phyloP scores from a whole-genome alignment of 805 yeast genomes.

The Wickerhamiella galacta region DNA sequence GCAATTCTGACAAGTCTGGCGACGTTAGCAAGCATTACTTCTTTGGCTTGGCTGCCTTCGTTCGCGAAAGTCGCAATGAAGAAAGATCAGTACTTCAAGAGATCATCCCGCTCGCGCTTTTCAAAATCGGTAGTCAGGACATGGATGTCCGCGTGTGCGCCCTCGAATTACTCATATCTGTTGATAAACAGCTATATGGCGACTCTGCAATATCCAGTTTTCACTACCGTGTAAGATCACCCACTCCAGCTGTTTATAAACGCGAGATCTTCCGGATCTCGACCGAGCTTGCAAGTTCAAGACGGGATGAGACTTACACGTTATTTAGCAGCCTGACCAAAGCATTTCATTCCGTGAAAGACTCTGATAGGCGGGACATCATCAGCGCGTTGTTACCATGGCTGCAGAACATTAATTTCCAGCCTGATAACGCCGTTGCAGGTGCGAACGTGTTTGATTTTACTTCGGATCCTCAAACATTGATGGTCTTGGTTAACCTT shows the following conservation, averaged over 20 bases:
- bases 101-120: slow-evolving; percentile 55
- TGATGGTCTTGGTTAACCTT: slow-evolving; percentile 62
- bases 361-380: slow-evolving; percentile 55
- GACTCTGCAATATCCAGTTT: slow-evolving; percentile 39
- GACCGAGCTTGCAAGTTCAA: slow-evolving; percentile 42
- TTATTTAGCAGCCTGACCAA: slow-evolving; percentile 58
- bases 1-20: slow-evolving; percentile 27
- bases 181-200: slow-evolving; percentile 45
- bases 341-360: slow-evolving; percentile 45
- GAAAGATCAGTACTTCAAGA: slow-evolving; percentile 36
- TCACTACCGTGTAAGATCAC: slow-evolving; percentile 54
- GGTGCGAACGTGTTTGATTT: slow-evolving; percentile 23
- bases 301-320: slow-evolving; percentile 42
- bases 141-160: slow-evolving; percentile 56
- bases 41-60: slow-evolving; percentile 48
- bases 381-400: slow-evolving; percentile 75
- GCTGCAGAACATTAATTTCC: slow-evolving; percentile 70
- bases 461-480: slow-evolving; percentile 18
- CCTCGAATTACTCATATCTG: slow-evolving; percentile 44
- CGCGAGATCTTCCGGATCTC: slow-evolving; percentile 72
- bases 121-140: slow-evolving; percentile 61
- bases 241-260: slow-evolving; percentile 70
- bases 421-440: slow-evolving; percentile 24
- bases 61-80: slow-evolving; percentile 33
- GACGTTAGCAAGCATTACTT: slow-evolving; percentile 51